Evolutionary conservation across 2,329 filamentous ascomycete genomes (phyloP).

Genomic region (Paracamarosporium sp.): DNA sequence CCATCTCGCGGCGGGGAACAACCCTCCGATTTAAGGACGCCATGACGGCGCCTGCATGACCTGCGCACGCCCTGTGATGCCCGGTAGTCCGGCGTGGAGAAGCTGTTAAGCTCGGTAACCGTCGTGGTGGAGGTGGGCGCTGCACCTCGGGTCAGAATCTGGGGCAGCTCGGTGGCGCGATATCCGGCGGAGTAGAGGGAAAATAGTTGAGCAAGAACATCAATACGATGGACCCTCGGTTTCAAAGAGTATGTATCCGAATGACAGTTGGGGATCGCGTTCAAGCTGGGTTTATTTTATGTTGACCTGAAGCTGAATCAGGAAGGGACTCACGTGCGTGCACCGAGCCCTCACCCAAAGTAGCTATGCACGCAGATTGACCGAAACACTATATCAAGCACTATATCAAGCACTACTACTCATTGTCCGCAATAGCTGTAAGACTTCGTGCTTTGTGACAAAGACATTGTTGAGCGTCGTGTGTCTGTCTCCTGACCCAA

Average conservation of each 20-base stretch:
- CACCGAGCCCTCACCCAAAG: not conserved
- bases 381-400: not conserved
- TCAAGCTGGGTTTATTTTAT: too few species aligned
- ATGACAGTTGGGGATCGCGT: too few species aligned
- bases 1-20: not conserved
- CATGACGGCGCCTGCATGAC: not conserved
- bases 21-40: not conserved
- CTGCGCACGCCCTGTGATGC: not conserved
- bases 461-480: slow-evolving; percentile 47
- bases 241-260: too few species aligned
- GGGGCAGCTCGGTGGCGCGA: not conserved
- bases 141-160: slow-evolving; percentile 7
- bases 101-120: slow-evolving; percentile 8
- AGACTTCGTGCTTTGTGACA: slow-evolving; percentile 61
- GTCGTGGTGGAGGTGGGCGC: not conserved
- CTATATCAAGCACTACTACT: slow-evolving; percentile 13
- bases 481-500: slow-evolving; percentile 22
- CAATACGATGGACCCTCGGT: not conserved
- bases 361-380: not conserved
- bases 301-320: not conserved
- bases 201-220: not conserved
- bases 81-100: slow-evolving; percentile 2
- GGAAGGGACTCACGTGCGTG: not conserved
- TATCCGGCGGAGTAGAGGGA: not conserved
- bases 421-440: slow-evolving; percentile 53